Conservation (phyloP, 768 basidiomycete species). For the Boletus sp. region DNA sequence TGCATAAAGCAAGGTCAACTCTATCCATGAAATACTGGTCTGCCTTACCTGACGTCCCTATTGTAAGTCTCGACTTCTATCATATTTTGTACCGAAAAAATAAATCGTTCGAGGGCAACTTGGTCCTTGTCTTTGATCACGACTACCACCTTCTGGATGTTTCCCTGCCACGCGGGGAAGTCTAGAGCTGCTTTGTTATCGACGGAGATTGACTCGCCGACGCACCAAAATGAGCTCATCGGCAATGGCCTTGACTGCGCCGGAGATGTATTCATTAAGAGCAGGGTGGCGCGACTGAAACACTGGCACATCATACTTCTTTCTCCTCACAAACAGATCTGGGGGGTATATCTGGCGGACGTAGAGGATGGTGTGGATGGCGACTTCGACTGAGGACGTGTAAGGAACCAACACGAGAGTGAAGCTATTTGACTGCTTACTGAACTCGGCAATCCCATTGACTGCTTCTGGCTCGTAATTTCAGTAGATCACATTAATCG, state of each 20-base stretch:
- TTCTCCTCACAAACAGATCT: conserved; percentile 81
- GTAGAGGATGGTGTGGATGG: conserved; percentile 89
- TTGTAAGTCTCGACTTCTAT: conserved; percentile 67
- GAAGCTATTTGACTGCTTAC: conserved; percentile 38
- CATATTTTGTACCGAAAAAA: conserved; percentile 86
- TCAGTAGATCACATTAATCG: conserved; percentile 9
- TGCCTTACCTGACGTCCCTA: conserved; percentile 61
- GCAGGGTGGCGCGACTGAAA: conserved; percentile 92
- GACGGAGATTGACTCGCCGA: not conserved
- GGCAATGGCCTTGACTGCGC: conserved; percentile 75
- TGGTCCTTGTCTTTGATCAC: conserved; percentile 84
- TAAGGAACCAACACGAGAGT: conserved; percentile 3
- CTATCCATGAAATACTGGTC: not conserved
- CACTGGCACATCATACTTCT: conserved; percentile 88
- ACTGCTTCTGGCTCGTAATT: conserved; percentile 49
- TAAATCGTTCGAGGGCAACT: conserved; percentile 82
- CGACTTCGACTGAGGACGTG: conserved; percentile 74
- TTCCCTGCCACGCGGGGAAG: conserved; percentile 53
- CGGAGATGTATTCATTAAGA: conserved; percentile 87
- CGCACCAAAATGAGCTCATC: conserved; percentile 72
- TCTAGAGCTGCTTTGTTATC: not conserved
- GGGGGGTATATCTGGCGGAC: conserved; percentile 88
- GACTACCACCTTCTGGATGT: conserved; percentile 74
- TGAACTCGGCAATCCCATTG: conserved; percentile 67
- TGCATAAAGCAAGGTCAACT: conserved; percentile 4